Evolutionary conservation across 805 yeast species (phyloP).

Genomic region (Yarrowia sp.): DNA sequence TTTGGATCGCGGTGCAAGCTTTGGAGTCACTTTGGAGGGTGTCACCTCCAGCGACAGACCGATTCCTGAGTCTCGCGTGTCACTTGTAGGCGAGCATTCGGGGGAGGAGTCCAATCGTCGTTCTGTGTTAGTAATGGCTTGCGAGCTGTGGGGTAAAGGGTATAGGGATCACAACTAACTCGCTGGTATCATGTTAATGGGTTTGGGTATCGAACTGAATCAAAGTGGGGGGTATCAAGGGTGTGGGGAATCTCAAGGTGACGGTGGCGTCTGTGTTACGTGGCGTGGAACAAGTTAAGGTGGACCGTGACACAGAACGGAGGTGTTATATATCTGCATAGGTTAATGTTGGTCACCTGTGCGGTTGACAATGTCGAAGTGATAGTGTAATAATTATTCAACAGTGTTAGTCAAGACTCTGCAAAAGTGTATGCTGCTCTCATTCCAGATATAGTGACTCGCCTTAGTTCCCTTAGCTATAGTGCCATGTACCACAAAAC

Average conservation of each 20-base stretch:
- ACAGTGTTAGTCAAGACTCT: too few relatives aligned
- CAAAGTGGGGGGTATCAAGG: conserved; percentile 28
- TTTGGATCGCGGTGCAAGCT: conserved; percentile 34
- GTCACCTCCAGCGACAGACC: conserved; percentile 1
- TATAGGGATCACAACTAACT: conserved; percentile 4
- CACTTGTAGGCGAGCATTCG: background rate
- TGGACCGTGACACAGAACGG: conserved; percentile 10
- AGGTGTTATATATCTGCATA: background rate
- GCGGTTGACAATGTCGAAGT: background rate
- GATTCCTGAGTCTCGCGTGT: conserved; percentile 12
- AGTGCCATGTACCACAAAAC: too few relatives aligned
- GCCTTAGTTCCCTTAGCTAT: too few relatives aligned
- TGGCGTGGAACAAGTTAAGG: conserved; percentile 1
- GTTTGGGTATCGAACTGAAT: conserved; percentile 6
- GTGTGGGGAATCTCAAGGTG: background rate
- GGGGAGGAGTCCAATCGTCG: conserved; percentile 20
- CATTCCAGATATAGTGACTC: too few relatives aligned
- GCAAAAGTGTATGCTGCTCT: too few relatives aligned
- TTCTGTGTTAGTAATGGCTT: conserved; percentile 33
- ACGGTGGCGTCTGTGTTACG: background rate
- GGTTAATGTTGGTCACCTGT: conserved; percentile 13
- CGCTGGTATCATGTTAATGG: conserved; percentile 16
- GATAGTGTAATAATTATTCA: too few relatives aligned
- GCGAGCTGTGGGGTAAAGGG: background rate
- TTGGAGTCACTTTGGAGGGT: background rate